A percentile compares a stretch with the other conserved stretches of the same genome.
Evolutionary conservation across 108 stramenopile genomes (phyloP).

Genomic region (Chaetoceros tenuissimus): DNA sequence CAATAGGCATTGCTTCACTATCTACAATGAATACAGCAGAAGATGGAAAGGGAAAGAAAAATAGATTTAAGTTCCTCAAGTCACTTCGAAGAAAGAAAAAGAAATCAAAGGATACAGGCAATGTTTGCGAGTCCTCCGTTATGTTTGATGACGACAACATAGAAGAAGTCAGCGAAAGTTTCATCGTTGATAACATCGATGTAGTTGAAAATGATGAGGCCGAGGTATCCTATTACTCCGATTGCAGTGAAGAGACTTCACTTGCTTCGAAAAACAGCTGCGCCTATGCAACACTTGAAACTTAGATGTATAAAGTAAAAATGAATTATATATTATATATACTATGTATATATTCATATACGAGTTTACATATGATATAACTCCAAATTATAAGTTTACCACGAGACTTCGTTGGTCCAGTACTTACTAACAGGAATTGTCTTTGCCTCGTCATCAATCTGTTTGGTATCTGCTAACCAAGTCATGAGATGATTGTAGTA

Average conservation of each 20-base stretch:
- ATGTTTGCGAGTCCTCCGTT: too few relatives aligned
- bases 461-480: conserved; percentile 41
- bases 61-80: neutral
- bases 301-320: too few relatives aligned
- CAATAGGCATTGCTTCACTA: neutral
- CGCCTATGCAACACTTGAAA: too few relatives aligned
- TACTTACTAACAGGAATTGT: conserved; percentile 17
- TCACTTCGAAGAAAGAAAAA: neutral
- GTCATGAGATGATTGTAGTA: conserved; percentile 35
- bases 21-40: neutral
- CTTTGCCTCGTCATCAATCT: conserved; percentile 26
- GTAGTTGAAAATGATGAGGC: neutral
- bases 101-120: neutral
- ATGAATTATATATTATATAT: too few relatives aligned
- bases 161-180: neutral
- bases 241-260: neutral
- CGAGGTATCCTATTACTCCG: neutral
- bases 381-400: conserved; percentile 21
- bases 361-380: too few relatives aligned
- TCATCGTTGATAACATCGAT: neutral
- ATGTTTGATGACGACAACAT: neutral
- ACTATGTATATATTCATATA: too few relatives aligned
- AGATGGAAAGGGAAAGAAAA: neutral
- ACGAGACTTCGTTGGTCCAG: conserved; percentile 44
- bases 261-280: neutral